Base-by-base conservation (phyloP, 495 filamentous ascomycete species). In the Filosporella fistucella region DNA sequence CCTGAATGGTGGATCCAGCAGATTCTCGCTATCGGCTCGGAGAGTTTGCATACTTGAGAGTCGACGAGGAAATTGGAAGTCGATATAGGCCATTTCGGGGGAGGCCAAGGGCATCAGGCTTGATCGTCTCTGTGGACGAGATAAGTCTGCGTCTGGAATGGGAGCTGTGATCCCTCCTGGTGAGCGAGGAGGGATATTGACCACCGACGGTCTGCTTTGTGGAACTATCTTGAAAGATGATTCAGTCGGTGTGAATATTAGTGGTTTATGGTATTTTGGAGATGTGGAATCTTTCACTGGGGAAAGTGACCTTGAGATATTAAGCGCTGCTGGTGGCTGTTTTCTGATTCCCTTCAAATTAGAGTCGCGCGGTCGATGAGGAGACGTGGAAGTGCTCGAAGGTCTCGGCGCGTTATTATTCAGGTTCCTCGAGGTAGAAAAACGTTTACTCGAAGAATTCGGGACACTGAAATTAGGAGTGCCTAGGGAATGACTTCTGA, bases 241-340 rank as follows among this genome's bases (percentile, higher is more conserved):
- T 14, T 48, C 24, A 28, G 16, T 33, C 13, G 50, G 48, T 42
- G 48, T 54, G 24, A 17, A 45, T 4, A 33, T 35, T 3, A 51
- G 51, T 18, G 57, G 52, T 48, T 33, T 51, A 11, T 10, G 18
- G 13, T 21, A 7, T 5, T 24, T 42, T 9, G 72, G 71, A 0
- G 70, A 73, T 1, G 69, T 71, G 17, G 74, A 67, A 54, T 76
- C 72, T 23, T 64, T 56, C 3, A 77, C 74, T 22, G 72, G 66
- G 10, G 72, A 74, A 14, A 77, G 59, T 1, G 74, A 71, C 9
- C 72, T 64, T 29, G 58, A 64, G 40, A 72, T 63, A 28, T 63
- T 45, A 12, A 72, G 45, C 1, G 68, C 64, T 8, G 69, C 62
- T 8, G 70, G 71, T 1, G 68, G 69, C 16, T 61, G 54, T 39